Percentiles rank a stretch among this genome's conserved stretches.
Evolutionary conservation across 108 stramenopile species (phyloP).

Genomic region (Fistulifera solaris): DNA sequence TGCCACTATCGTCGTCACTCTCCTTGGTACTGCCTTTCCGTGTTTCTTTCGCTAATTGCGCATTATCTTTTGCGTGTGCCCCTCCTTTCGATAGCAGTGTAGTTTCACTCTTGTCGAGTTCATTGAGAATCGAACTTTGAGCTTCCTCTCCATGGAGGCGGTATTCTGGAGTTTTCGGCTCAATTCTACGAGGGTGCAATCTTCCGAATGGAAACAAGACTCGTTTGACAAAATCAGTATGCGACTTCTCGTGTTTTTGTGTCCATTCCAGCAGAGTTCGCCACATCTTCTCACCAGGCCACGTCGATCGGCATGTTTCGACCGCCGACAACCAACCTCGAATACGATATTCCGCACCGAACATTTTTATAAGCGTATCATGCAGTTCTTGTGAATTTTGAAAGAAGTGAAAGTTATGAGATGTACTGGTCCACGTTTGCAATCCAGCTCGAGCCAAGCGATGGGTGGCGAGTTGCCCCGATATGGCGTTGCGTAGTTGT

Average conservation of each 20-base stretch:
- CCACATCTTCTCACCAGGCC: not conserved
- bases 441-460: constrained; percentile 19
- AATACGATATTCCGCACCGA: constrained; percentile 39
- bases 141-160: not conserved
- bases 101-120: too few species aligned
- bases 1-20: constrained; percentile 38
- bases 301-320: constrained; percentile 16
- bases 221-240: constrained; percentile 5
- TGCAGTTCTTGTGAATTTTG: constrained; percentile 58
- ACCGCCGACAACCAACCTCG: constrained; percentile 33
- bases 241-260: not conserved
- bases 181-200: constrained; percentile 14
- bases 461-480: constrained; percentile 21
- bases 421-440: constrained; percentile 27
- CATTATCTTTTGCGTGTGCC: not conserved
- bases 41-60: constrained; percentile 1
- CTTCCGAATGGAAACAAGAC: constrained; percentile 36
- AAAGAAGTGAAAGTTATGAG: constrained; percentile 8
- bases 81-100: not conserved
- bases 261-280: constrained; percentile 13
- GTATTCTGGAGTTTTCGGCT: constrained; percentile 29
- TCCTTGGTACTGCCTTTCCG: not conserved
- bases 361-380: constrained; percentile 45
- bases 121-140: too few species aligned
- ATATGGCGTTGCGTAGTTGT: constrained; percentile 4